These are phyloP conservation scores for Mycena polygramma DNA, from an alignment of 768 basidiomycete genomes.

Conservation along the genomic window DNA sequence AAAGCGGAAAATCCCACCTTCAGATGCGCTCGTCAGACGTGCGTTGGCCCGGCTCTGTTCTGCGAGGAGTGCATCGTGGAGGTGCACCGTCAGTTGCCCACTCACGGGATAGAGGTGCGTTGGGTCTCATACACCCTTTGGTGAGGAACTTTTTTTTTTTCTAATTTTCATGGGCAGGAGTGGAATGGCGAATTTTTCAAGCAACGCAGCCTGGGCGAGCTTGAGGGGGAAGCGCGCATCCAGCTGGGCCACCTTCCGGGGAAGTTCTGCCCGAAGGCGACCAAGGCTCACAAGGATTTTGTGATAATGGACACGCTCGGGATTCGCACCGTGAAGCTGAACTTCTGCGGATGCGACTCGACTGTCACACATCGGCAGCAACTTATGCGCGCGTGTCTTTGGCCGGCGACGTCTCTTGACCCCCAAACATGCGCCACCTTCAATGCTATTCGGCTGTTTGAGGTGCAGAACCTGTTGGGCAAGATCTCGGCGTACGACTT, in stretches of 20 bases:
- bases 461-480: background rate
- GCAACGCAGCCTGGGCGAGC: too few species aligned
- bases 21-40: conserved; percentile 2
- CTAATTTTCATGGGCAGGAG: background rate
- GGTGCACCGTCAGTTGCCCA: conserved; percentile 6
- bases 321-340: too few species aligned
- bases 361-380: background rate
- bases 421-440: background rate
- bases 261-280: too few species aligned
- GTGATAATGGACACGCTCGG: too few species aligned
- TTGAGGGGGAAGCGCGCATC: too few species aligned
- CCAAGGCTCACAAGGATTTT: too few species aligned
- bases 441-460: background rate
- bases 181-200: background rate
- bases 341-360: too few species aligned
- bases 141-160: too few species aligned
- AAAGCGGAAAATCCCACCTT: background rate
- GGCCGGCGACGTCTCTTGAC: background rate
- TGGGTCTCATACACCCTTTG: too few species aligned
- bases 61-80: conserved; percentile 25
- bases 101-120: conserved; percentile 25
- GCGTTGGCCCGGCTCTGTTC: background rate
- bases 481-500: background rate
- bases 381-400: background rate
- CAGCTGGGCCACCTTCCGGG: too few species aligned